A percentile compares a stretch with the other conserved stretches of the same genome.
phyloP scores from a whole-genome alignment of 495 filamentous ascomycete genomes.

The Corynascus novoguineensis region DNA sequence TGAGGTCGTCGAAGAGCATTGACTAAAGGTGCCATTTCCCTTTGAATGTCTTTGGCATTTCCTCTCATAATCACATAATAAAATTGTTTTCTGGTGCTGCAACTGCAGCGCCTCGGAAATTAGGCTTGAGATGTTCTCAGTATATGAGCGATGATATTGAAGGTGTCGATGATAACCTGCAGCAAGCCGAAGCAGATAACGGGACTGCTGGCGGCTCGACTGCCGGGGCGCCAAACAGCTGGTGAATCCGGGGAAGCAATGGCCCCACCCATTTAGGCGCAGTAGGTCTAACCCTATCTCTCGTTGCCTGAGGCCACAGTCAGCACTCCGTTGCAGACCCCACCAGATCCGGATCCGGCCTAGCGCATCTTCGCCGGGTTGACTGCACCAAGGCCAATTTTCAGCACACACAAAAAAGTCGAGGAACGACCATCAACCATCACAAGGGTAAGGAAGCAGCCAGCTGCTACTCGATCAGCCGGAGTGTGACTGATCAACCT shows the following conservation, averaged over 20 bases:
- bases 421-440: slow-evolving; percentile 35
- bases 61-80: not conserved
- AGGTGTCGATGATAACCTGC: no score
- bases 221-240: slow-evolving; percentile 2
- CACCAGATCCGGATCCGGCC: slow-evolving; percentile 28
- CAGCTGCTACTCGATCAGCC: slow-evolving; percentile 33
- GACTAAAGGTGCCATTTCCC: not conserved
- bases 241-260: slow-evolving; percentile 13
- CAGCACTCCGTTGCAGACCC: slow-evolving; percentile 32
- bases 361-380: slow-evolving; percentile 33
- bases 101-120: no score
- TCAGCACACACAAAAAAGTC: slow-evolving; percentile 36
- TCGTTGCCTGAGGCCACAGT: slow-evolving; percentile 35
- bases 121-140: no score
- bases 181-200: not conserved
- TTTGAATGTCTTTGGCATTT: not conserved
- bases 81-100: not conserved
- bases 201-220: not conserved
- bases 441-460: slow-evolving; percentile 35
- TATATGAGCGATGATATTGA: no score
- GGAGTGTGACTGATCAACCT: slow-evolving; percentile 34
- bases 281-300: slow-evolving; percentile 47
- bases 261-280: slow-evolving; percentile 17
- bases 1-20: not conserved
- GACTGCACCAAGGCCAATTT: slow-evolving; percentile 33